A percentile compares a stretch with the other conserved stretches of the same genome.
Evolutionary conservation across 441 rosid genomes (phyloP).

Genomic region (Corymbia citriodora): DNA sequence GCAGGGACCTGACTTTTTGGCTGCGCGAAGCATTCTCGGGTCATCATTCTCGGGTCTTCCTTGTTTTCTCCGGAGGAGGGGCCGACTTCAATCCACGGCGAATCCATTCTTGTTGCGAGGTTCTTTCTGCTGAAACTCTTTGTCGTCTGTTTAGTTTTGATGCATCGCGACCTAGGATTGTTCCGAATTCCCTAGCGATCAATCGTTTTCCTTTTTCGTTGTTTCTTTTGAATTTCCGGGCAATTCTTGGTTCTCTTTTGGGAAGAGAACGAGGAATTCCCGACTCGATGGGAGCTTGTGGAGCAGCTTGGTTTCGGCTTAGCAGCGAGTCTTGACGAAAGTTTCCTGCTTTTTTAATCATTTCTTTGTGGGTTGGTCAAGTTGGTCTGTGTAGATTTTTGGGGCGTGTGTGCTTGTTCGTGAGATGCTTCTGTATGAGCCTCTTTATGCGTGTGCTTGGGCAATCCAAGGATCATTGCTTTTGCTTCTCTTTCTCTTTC

Average conservation of each 20-base stretch:
- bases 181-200: not conserved
- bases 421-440: not conserved
- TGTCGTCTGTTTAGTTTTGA: not conserved
- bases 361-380: not conserved
- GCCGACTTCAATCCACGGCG: not conserved
- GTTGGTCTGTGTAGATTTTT: not conserved
- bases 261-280: not conserved
- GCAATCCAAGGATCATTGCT: not conserved
- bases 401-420: not conserved
- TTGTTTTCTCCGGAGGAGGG: not conserved
- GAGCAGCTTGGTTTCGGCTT: not conserved
- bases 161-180: not conserved
- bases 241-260: not conserved
- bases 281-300: not conserved
- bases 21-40: not conserved
- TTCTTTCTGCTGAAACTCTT: not conserved
- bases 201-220: not conserved
- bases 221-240: not conserved
- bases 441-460: not conserved
- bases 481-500: not conserved
- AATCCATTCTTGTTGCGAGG: not conserved
- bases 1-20: not conserved
- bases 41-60: not conserved
- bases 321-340: not conserved
- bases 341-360: not conserved